Percentiles rank a stretch among this genome's conserved stretches.
Conservation (phyloP, 2,329 filamentous ascomycete genomes). For the Penicillium palitans region DNA sequence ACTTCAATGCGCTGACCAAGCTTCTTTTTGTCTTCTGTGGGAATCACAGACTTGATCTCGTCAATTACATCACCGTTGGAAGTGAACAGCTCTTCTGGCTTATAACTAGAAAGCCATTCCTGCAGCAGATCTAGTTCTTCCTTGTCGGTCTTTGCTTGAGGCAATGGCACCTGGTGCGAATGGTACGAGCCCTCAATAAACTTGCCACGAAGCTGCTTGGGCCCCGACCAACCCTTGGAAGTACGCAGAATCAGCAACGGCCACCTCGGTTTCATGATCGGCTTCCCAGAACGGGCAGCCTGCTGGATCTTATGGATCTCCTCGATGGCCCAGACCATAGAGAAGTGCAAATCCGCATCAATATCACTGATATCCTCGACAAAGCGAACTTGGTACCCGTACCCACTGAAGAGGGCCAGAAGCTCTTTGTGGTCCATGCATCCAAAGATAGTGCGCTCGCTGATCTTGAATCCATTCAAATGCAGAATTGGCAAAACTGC, state of each 20-base stretch:
- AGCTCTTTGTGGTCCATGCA: constrained; percentile 70
- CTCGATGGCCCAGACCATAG: constrained; percentile 60
- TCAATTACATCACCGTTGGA: constrained; percentile 52
- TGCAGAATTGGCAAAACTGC: constrained; percentile 68
- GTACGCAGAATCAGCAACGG: constrained; percentile 65
- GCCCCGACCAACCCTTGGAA: constrained; percentile 67
- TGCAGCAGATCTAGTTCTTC: constrained; percentile 58
- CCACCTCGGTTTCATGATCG: constrained; percentile 65
- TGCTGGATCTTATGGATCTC: constrained; percentile 66
- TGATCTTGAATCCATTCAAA: constrained; percentile 70
- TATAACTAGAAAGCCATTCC: constrained; percentile 61
- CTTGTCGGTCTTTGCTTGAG: constrained; percentile 57
- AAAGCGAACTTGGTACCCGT: constrained; percentile 64
- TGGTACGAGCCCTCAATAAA: constrained; percentile 66
- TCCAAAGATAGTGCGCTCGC: constrained; percentile 66
- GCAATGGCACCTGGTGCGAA: constrained; percentile 65
- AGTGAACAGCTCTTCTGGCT: constrained; percentile 55
- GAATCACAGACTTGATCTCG: constrained; percentile 56
- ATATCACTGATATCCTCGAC: constrained; percentile 63
- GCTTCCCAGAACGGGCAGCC: constrained; percentile 59
- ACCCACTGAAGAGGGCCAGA: constrained; percentile 60
- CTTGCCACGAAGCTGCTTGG: constrained; percentile 61
- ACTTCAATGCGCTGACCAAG: constrained; percentile 59
- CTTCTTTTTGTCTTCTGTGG: constrained; percentile 53
- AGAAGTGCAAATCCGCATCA: constrained; percentile 58